Evolutionary conservation across 169 alveolate species (phyloP), one percentile per base, ranked within the genome.

Genomic region (Plasmodium ovale): DNA sequence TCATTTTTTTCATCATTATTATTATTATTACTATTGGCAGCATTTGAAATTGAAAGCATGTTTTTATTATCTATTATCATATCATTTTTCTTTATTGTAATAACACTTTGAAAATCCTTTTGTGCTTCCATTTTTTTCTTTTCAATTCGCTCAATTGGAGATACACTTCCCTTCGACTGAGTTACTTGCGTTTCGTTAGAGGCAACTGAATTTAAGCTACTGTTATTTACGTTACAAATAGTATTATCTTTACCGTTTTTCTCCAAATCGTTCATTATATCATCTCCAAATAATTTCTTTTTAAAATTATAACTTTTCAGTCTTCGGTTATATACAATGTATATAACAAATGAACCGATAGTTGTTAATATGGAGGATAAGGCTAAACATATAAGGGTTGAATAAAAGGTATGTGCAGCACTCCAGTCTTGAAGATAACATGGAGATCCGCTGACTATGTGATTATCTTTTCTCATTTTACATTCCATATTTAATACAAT

Each of bases 371-470:
- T 3, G 19, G 49, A 47, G 6, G 95, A 88, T 27, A 92, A 27
- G 0, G 58, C 59, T 16, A 92, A 2, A 47, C 91, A 89, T 39
- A 73, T 87, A 1, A 84, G 58, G 2, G 73, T 9, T 0, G 95
- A 62, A 37, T 60, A 33, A n/a, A 77, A 69, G 1, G 53, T 0
- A 53, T 92, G 84, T 9, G 92, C 94, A 4, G 72, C 64, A 9
- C 90, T 88, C 95, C 95, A 92, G 35, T 72, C 92, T 29, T 89
- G 72, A 59, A 92, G 33, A 39, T 77, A 87, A 42, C 95, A 92
- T 7, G 95, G 95, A 0, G 47, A 49, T 16, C 29, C 6, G 21
- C 21, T 42, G 10, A 73, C 71, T 6, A 58, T 25, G 5, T n/a
- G 9, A 35, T 25, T 47, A 16, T 31, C 88, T 35, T 58, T 56